Evolutionary conservation across 345 rosid genomes (phyloP), one percentile per base, ranked within the genome.

Genomic region (Pugionium dolabratum): DNA sequence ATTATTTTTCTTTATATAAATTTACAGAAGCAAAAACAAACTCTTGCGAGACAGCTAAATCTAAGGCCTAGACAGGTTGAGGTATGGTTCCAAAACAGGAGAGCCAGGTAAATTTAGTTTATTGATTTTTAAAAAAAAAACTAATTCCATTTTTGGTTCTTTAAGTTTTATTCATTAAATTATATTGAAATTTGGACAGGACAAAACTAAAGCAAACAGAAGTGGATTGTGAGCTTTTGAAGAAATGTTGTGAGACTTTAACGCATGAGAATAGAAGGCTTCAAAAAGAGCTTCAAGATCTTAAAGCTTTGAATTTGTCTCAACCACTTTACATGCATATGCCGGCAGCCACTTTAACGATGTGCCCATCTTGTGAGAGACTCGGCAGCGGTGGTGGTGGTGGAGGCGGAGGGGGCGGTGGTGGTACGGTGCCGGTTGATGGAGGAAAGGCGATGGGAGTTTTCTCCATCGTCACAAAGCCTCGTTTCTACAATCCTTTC

Each of bases 191-290:
- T n/a, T 11, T 67, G 48, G 29, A 48, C 78, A 90, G 99, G 82
- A 94, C 99, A 71, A 94, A 94, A 76, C 87, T 94, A 52, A 94
- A 94, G 80, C 99, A 94, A 81, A 94, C 99, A 3, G 97, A 94
- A 65, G 91, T 88, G n/a, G 99, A 94, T 76, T 88, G 90, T 48
- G 99, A 88, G 83, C 64, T 82, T 73, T 76, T 94, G 75, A 91
- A 88, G 84, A 94, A 88, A 72, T 85, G 90, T 66, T 94, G 96
- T 2, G 96, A 88, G 82, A 85, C 89, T 35, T 72, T 94, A 69
- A 94, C 91, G 29, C 93, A 87, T 58, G 99, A 94, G 73, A 94
- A 94, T 76, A 81, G 90, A 74, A 86, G 97, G 68, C 80, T 94
- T n/a, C 95, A 91, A 59, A 89, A 91, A 75, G 99, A 94, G 77